Base-by-base conservation (phyloP, 306 rosid species). In the Phaseolus lunatus region DNA sequence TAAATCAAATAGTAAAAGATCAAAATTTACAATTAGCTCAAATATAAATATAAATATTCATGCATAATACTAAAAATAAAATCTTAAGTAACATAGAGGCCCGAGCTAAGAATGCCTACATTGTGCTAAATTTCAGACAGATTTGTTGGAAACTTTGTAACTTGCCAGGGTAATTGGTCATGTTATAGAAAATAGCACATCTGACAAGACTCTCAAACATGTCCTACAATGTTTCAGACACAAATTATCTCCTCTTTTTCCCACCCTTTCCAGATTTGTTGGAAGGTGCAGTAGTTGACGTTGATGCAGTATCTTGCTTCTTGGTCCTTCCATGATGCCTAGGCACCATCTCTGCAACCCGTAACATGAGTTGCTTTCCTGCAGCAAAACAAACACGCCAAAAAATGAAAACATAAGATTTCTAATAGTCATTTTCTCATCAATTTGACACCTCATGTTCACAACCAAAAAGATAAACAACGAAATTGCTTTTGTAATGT, bases 261-360 rank as follows among this genome's bases (percentile, higher is more conserved):
- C 96, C 98, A 69, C 90, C 87, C 85, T 93, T 93, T 23, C 89
- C 89, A 69, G 94, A 82, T 83, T 93, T 93, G 75, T 64, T 91
- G 48, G 98, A 84, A 76, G 96, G 71, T 76, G 86, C 96, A 50
- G 98, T 78, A 75, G 82, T 83, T 53, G 96, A 61, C 3, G 90
- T 15, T 2, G 97, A 80, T 68, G 87, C 78, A 33, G 93, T 37
- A 70, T 93, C 98, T 76, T 85, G 94, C 86, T 93, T 93, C 88
- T 88, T 93, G 20, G 86, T 74, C 89, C 98, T 90, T 54, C 97
- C 96, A 41, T 87, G 92, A 88, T 95, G 97, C 66, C 87, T 86
- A 13, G 97, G 96, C 49, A 94, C 97, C 92, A 94, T 80, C 85
- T 90, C 96, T 5, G 96, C 92, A 39, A 92, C 63, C 33, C 62